Percentiles rank a stretch among this genome's conserved stretches.
phyloP scores from a whole-genome alignment of 345 rosid genomes.

The Sisymbrium altissimum region DNA sequence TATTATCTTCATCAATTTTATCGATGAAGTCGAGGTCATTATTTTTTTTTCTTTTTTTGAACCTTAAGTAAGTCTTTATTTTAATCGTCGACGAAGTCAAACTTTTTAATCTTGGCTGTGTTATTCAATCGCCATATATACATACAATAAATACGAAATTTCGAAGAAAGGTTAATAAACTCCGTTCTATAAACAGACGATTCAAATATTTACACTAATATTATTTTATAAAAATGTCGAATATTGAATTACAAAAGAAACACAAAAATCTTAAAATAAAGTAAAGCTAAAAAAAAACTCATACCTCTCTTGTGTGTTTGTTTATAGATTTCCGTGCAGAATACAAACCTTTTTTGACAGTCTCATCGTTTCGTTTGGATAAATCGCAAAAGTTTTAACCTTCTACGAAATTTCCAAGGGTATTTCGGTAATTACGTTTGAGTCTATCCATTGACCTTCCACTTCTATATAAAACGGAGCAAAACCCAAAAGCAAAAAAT shows the following conservation, averaged over 20 bases:
- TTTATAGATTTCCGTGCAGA: conserved; percentile 7
- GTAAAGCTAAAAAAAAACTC: not conserved
- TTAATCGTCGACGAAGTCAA: not conserved
- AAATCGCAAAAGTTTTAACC: not conserved
- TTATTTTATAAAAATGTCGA: not conserved
- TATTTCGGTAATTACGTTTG: not conserved
- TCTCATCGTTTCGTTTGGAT: conserved; percentile 23
- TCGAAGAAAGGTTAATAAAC: not conserved
- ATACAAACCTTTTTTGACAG: conserved; percentile 16
- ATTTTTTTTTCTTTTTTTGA: no score
- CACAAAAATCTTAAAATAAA: not conserved
- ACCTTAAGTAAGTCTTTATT: no score
- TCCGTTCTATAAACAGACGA: not conserved
- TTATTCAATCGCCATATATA: not conserved
- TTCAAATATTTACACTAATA: conserved; percentile 3
- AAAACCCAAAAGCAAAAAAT: not conserved
- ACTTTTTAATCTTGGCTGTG: not conserved
- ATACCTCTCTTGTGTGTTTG: not conserved
- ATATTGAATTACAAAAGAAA: not conserved
- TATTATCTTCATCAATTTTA: not conserved
- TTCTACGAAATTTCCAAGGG: conserved; percentile 11
- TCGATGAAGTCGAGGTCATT: no score
- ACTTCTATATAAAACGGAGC: not conserved
- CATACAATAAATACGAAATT: not conserved
- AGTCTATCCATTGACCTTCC: conserved; percentile 36